Evolutionary conservation across 2,329 filamentous ascomycete species (phyloP), one percentile per base, ranked within the genome.

Genomic region (Penicillium psychrosexuale): DNA sequence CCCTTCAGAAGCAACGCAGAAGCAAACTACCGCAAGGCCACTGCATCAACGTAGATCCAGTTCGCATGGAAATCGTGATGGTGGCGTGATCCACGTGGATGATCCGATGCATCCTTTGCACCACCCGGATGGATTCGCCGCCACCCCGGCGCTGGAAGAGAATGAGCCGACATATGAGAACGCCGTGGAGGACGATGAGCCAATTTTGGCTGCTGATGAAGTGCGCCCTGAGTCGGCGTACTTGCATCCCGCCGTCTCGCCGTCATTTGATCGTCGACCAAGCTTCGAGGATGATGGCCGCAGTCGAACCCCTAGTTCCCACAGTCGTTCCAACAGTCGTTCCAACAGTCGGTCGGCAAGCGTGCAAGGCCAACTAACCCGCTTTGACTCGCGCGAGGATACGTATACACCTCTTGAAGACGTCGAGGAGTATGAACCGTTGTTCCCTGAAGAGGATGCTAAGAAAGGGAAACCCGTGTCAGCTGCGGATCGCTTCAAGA

Each of bases 401-500:
- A 70, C 76, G 43, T 76, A 80, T 40, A 91, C 88, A 3, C 90
- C 89, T 5, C 77, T 96, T 8, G 91, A 95, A 65, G 88, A 96
- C 66, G 89, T 96, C 5, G 88, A 92, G 66, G 92, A 97, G 71
- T 97, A 97, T 67, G 93, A 97, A 71, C 94, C 94, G 1, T 78
- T 99, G 3, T 99, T 99, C 74, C 87, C 90, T 0, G 91, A 85
- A 13, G 81, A 94, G 53, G 89, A 92, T 15, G 81, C 82, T 3
- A 82, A 84, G 53, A 77, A 81, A 51, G 75, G 80, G 24, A 76
- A 80, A 53, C 77, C 77, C 8, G 68, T 80, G 47, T 79, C 79
- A n/a, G 74, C 79, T 31, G 76, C 76, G 31, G 80, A 84, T 55
- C 80, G 80, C 60, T 77, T 85, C 62, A 85, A 84, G 71, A 75